phyloP scores from a whole-genome alignment of 1,284 basidiomycete species.

The Athelia sp. region DNA sequence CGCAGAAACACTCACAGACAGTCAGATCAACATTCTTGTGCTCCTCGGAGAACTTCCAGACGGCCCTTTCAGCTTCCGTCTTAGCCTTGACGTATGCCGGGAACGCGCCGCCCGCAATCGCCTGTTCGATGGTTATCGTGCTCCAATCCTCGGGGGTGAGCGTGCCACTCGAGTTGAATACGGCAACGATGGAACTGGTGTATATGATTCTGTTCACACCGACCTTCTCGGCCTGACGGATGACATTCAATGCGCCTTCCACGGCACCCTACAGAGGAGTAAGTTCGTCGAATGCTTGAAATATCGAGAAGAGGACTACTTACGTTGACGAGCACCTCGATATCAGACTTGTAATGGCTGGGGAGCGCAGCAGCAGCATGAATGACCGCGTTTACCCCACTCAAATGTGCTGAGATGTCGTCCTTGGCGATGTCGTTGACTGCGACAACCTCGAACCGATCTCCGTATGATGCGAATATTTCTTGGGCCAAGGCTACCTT shows the following conservation, averaged over 20 bases:
- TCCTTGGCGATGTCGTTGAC: slow-evolving; percentile 19
- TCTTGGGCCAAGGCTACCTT: slow-evolving; percentile 16
- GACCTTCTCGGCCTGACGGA: slow-evolving; percentile 23
- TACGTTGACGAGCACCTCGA: slow-evolving; percentile 17
- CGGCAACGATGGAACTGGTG: slow-evolving; percentile 20
- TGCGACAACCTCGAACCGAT: slow-evolving; percentile 16
- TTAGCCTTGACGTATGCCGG: slow-evolving; percentile 10
- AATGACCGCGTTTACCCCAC: slow-evolving; percentile 23
- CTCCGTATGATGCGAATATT: slow-evolving; percentile 15
- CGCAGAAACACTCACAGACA: not conserved
- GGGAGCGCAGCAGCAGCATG: slow-evolving; percentile 25
- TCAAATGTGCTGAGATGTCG: not conserved
- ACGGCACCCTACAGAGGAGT: slow-evolving; percentile 17
- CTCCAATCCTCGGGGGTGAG: slow-evolving; percentile 20
- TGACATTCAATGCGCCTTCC: slow-evolving; percentile 27
- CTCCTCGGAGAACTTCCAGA: slow-evolving; percentile 11
- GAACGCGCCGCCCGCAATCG: slow-evolving; percentile 10
- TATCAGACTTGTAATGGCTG: slow-evolving; percentile 5
- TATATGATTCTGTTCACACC: slow-evolving; percentile 24
- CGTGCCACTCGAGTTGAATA: slow-evolving; percentile 7
- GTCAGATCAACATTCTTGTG: slow-evolving; percentile 11
- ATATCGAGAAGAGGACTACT: not conserved
- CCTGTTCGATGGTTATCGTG: slow-evolving; percentile 17
- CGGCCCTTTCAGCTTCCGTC: slow-evolving; percentile 7
- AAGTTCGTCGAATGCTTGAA: not conserved